These are phyloP conservation scores for Basipetospora sp. DNA, from an alignment of 2,329 filamentous ascomycete species.

Conservation along the genomic window DNA sequence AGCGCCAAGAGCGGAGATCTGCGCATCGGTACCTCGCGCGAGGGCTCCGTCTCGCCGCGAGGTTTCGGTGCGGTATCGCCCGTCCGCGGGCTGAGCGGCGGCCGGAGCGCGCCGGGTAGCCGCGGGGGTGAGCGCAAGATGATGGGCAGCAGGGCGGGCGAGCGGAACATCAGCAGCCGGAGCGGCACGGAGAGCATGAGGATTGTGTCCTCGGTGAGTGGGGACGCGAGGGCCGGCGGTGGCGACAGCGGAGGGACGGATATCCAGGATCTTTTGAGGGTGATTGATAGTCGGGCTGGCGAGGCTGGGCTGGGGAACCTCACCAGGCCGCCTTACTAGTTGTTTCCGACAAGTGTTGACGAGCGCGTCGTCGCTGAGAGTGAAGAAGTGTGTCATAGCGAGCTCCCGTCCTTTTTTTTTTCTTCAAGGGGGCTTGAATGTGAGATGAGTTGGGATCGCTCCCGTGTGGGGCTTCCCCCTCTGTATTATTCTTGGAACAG, in stretches of 20 bases:
- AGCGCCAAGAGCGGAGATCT: constrained; percentile 10
- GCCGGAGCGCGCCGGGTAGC: constrained; percentile 3
- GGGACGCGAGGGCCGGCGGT: constrained; percentile 8
- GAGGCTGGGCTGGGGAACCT: constrained; percentile 32
- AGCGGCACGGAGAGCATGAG: constrained; percentile 23
- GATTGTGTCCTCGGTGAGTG: constrained; percentile 20
- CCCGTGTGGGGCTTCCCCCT: no score
- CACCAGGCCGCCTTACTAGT: constrained; percentile 34
- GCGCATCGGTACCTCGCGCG: constrained; percentile 3
- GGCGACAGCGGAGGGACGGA: constrained; percentile 21
- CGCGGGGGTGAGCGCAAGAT: constrained; percentile 5
- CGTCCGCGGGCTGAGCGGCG: constrained; percentile 5
- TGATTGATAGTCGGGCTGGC: constrained; percentile 33
- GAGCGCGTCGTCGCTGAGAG: no score
- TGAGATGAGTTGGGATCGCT: no score
- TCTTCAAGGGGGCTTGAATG: no score
- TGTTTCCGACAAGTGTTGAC: not conserved
- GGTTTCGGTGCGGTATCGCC: constrained; percentile 3
- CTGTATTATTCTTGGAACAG: no score
- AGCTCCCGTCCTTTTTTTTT: not conserved
- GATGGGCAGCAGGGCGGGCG: constrained; percentile 1
- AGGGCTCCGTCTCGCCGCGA: not conserved
- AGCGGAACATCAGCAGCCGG: constrained; percentile 27
- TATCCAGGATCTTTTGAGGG: constrained; percentile 32
- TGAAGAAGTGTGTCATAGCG: no score